These are phyloP conservation scores for Trichoderma sp. DNA, from an alignment of 2,329 filamentous ascomycete genomes.

Conservation along the genomic window DNA sequence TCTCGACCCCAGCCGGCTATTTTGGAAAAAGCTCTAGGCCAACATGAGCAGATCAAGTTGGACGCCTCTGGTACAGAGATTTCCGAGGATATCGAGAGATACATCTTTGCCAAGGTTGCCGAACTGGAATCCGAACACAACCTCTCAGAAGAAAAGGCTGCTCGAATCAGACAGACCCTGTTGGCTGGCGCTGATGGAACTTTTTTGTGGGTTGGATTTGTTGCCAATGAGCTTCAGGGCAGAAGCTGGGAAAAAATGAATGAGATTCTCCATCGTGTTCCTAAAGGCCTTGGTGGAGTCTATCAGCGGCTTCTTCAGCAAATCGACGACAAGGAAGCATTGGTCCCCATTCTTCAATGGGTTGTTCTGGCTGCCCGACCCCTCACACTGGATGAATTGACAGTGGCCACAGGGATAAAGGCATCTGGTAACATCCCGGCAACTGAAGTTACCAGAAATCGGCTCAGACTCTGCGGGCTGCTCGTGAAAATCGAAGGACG, in stretches of 20 bases:
- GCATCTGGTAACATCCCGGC: background rate
- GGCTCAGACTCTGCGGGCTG: conserved; percentile 1
- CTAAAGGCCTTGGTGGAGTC: conserved; percentile 5
- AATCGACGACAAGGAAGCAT: conserved; percentile 1
- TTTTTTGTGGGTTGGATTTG: conserved; percentile 18
- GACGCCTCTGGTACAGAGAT: conserved; percentile 3
- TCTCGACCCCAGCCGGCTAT: conserved; percentile 7
- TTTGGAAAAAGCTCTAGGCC: background rate
- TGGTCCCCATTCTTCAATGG: conserved; percentile 14
- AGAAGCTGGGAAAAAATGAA: conserved; percentile 12
- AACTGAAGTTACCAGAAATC: conserved; percentile 1
- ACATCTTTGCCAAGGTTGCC: conserved; percentile 7
- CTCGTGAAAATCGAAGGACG: conserved; percentile 10
- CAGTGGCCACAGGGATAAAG: conserved; percentile 5
- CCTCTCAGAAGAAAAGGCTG: background rate
- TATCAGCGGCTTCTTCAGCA: conserved; percentile 15
- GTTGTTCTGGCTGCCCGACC: conserved; percentile 13
- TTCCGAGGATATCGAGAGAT: conserved; percentile 1
- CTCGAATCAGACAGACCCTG: background rate
- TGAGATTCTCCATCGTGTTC: conserved; percentile 10
- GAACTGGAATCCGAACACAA: conserved; percentile 13
- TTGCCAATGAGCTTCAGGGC: conserved; percentile 19
- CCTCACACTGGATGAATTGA: conserved; percentile 7
- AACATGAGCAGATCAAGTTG: conserved; percentile 4
- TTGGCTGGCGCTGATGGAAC: conserved; percentile 13